Evolutionary conservation across 352 stramenopile species (phyloP).

Genomic region (Phytophthora aleatoria): DNA sequence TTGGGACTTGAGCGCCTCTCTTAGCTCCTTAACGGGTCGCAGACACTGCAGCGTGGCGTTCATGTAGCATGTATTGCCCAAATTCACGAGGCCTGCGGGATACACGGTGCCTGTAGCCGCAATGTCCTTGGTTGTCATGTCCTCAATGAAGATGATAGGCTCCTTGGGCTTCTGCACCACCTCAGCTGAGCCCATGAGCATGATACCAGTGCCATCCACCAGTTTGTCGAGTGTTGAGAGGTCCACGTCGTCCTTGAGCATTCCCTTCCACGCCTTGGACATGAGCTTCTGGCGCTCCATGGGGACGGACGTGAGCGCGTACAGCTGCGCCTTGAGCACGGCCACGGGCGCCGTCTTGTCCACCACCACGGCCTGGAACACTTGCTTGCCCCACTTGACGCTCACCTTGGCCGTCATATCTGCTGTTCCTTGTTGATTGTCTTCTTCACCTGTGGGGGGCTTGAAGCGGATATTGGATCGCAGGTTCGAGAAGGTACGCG

Average conservation of each 20-base stretch:
- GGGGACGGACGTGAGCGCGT: slow-evolving; percentile 79
- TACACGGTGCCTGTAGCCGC: slow-evolving; percentile 83
- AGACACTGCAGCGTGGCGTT: slow-evolving; percentile 96
- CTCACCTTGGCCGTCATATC: slow-evolving; percentile 65
- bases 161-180: slow-evolving; percentile 87
- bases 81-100: slow-evolving; percentile 92
- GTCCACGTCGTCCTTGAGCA: slow-evolving; percentile 88
- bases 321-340: slow-evolving; percentile 85
- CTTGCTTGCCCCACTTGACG: slow-evolving; percentile 90
- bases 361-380: slow-evolving; percentile 68
- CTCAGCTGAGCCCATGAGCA: slow-evolving; percentile 95
- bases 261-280: slow-evolving; percentile 90
- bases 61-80: slow-evolving; percentile 94
- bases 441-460: slow-evolving; percentile 8
- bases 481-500: slow-evolving; percentile 18
- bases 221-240: slow-evolving; percentile 63
- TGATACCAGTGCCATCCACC: slow-evolving; percentile 70
- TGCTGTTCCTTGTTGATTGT: slow-evolving; percentile 3
- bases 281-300: slow-evolving; percentile 90
- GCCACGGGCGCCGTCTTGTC: slow-evolving; percentile 71
- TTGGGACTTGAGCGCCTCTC: slow-evolving; percentile 74
- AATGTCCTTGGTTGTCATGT: slow-evolving; percentile 84
- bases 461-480: slow-evolving; percentile 31
- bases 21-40: slow-evolving; percentile 90
- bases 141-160: slow-evolving; percentile 85